Conservation (phyloP, 177 flowering plant species). For the Vitis hybrid region DNA sequence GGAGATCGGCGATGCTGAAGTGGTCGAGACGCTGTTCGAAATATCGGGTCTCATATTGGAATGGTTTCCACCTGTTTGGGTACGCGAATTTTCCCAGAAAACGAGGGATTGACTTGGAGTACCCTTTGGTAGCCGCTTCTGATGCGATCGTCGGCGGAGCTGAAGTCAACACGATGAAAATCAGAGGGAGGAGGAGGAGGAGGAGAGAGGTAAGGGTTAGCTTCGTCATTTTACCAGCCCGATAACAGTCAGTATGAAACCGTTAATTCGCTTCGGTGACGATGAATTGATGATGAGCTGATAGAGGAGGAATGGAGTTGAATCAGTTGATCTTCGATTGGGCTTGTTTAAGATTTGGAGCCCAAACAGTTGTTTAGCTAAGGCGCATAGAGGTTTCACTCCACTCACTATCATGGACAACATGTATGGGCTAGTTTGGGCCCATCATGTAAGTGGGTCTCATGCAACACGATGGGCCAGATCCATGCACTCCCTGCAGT, state of each 20-base stretch:
- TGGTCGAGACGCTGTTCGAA: conserved; percentile 77
- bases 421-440: too few species aligned
- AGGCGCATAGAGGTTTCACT: too few species aligned
- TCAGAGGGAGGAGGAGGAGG: conserved; percentile 5
- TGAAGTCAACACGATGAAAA: background rate
- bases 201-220: conserved; percentile 4
- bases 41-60: conserved; percentile 60
- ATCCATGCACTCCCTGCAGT: too few species aligned
- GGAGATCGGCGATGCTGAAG: conserved; percentile 68
- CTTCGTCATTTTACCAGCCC: conserved; percentile 8
- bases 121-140: background rate
- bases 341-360: too few species aligned
- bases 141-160: conserved; percentile 3
- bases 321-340: too few species aligned
- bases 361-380: too few species aligned
- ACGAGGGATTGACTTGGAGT: conserved; percentile 30
- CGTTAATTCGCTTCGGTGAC: background rate
- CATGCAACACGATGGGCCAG: too few species aligned
- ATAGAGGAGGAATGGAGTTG: too few species aligned
- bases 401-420: too few species aligned
- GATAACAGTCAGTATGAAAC: background rate
- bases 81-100: conserved; percentile 39
- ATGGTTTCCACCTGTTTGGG: conserved; percentile 9
- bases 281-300: too few species aligned
- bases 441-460: too few species aligned